phyloP scores from a whole-genome alignment of 768 basidiomycete genomes.

The Russula virescens region DNA sequence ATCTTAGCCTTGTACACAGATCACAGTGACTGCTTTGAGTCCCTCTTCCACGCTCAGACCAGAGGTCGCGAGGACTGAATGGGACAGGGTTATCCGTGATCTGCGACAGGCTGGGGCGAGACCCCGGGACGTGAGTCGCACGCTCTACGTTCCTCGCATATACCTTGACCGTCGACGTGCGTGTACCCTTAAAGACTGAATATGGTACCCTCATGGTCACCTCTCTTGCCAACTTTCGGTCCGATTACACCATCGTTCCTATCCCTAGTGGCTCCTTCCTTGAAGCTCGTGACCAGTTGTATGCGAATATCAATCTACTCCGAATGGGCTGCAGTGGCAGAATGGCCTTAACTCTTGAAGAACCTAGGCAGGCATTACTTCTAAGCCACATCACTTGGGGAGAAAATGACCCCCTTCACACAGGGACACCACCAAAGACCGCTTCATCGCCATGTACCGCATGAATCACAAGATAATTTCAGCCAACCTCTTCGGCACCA shows the following conservation, averaged over 20 bases:
- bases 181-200: slow-evolving; percentile 40
- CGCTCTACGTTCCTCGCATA: slow-evolving; percentile 13
- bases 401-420: slow-evolving; percentile 3
- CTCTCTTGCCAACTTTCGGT: slow-evolving; percentile 81
- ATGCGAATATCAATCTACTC: slow-evolving; percentile 75
- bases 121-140: slow-evolving; percentile 51
- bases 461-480: slow-evolving; percentile 40
- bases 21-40: slow-evolving; percentile 51
- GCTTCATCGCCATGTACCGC: slow-evolving; percentile 67
- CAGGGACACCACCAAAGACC: slow-evolving; percentile 75
- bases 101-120: slow-evolving; percentile 67
- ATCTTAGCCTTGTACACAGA: slow-evolving; percentile 34
- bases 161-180: neutral
- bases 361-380: slow-evolving; percentile 49
- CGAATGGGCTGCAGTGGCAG: slow-evolving; percentile 84
- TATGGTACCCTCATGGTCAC: slow-evolving; percentile 73
- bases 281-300: slow-evolving; percentile 58
- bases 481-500: slow-evolving; percentile 46
- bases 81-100: slow-evolving; percentile 54
- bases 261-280: slow-evolving; percentile 68
- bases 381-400: neutral
- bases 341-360: slow-evolving; percentile 68
- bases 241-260: slow-evolving; percentile 79
- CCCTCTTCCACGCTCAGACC: slow-evolving; percentile 40
- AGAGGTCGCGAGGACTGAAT: slow-evolving; percentile 45